Evolutionary conservation across 148 eudicot species (phyloP), one percentile per base, ranked within the genome.

Genomic region (Persicaria tinctoria): DNA sequence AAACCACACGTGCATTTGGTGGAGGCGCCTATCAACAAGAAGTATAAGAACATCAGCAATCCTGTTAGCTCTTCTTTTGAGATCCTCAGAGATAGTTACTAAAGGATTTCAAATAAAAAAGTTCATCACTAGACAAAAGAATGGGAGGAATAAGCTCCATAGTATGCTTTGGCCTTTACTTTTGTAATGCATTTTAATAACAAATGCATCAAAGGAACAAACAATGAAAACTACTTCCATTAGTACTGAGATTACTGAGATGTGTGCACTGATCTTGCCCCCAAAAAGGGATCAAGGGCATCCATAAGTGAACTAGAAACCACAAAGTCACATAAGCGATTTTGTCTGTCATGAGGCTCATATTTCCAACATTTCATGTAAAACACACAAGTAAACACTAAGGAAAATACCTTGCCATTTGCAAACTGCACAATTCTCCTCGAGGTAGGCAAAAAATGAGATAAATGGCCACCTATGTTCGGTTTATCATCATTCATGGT

Each of bases 401-500:
- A 8, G 8, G 11, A 2, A 50, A 50, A 50, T 12, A 50, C 53
- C 53, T 90, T 91, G 82, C 89, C 98, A 87, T 91, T 90, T 51
- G 98, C 89, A 77, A 94, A 94, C 79, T 94, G 98, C 80, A 94
- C 96, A 81, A 94, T 94, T 75, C 98, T 86, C 75, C 98, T 85
- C 46, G 97, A 94, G 49, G 98, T 94, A 64, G 97, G 98, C 45
- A 94, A 82, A 82, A 94, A 94, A 83, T 86, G 89, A 76, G 98
- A 88, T 8, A 82, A n/a, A 32, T 88, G 89, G 53, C 81, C 84
- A 73, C 74, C 78, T 5, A 79, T 73, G 17, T 80, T 51, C 47
- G 51, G 82, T 71, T 53, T 76, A 69, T 80, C 79, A 70, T 79
- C 68, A 51, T 72, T 55, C 16, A 32, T 53, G 16, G 77, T 75